These are phyloP conservation scores for Babesia ovis DNA, from an alignment of 169 alveolate genomes.

Conservation along the genomic window DNA sequence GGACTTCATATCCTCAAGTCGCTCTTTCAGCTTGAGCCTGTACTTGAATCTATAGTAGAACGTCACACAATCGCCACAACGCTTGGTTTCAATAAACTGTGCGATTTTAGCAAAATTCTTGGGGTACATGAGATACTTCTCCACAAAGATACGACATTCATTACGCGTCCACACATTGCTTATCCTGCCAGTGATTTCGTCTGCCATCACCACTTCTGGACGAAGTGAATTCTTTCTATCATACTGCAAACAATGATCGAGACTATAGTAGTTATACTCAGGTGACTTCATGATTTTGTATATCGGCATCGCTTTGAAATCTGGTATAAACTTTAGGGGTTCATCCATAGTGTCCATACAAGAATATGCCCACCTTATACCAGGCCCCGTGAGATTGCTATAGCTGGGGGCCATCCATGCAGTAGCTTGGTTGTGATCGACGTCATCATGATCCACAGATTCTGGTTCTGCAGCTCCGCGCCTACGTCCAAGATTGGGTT, in stretches of 20 bases:
- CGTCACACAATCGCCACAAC: slow-evolving; percentile 82
- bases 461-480: slow-evolving; percentile 9
- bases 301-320: slow-evolving; percentile 62
- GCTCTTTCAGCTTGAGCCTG: slow-evolving; percentile 62
- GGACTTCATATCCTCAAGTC: slow-evolving; percentile 41
- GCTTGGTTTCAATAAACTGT: slow-evolving; percentile 81
- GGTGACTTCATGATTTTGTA: slow-evolving; percentile 51
- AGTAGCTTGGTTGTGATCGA: slow-evolving; percentile 16
- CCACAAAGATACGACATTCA: slow-evolving; percentile 80
- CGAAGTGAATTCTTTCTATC: slow-evolving; percentile 50
- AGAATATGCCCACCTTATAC: slow-evolving; percentile 72
- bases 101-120: slow-evolving; percentile 85
- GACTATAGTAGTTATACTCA: slow-evolving; percentile 50
- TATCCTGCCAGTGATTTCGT: slow-evolving; percentile 53
- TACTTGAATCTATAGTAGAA: slow-evolving; percentile 72
- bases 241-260: slow-evolving; percentile 37
- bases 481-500: slow-evolving; percentile 8
- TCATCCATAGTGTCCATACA: slow-evolving; percentile 61
- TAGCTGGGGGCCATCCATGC: slow-evolving; percentile 73
- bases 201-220: slow-evolving; percentile 46
- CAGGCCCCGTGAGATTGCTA: slow-evolving; percentile 80
- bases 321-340: slow-evolving; percentile 51
- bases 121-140: slow-evolving; percentile 85
- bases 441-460: slow-evolving; percentile 2
- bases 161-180: slow-evolving; percentile 80